These are phyloP conservation scores for Ettlia oleoabundans DNA, from an alignment of 139 green algal genomes.

Conservation along the genomic window DNA sequence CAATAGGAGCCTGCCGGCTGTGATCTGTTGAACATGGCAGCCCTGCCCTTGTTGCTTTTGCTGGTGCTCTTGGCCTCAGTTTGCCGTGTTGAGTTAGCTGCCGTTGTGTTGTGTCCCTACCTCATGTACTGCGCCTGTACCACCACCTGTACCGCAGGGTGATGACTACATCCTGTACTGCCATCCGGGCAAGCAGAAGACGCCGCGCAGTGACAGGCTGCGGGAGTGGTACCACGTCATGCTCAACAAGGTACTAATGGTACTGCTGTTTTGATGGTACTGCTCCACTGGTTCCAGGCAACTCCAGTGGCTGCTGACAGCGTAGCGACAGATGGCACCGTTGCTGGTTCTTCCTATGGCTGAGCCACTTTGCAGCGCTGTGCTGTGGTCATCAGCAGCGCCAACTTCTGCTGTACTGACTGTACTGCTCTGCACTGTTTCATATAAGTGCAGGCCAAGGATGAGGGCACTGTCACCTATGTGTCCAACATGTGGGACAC, in stretches of 20 bases:
- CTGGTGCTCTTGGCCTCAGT: too few relatives aligned
- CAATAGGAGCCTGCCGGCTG: too few relatives aligned
- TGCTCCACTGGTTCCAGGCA: too few relatives aligned
- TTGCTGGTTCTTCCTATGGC: too few relatives aligned
- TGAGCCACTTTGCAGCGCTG: not conserved
- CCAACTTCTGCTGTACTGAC: not conserved
- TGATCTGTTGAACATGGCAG: not conserved
- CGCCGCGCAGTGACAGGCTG: constrained; percentile 85
- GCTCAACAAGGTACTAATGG: constrained; percentile 64
- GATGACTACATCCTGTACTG: constrained; percentile 99
- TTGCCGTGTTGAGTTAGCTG: too few relatives aligned
- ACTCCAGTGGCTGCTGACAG: too few relatives aligned
- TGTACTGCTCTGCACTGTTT: constrained; percentile 1
- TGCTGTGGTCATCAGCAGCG: not conserved
- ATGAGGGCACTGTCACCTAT: constrained; percentile 79
- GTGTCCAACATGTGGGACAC: constrained; percentile 94
- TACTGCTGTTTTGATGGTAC: too few relatives aligned
- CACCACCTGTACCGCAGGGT: constrained; percentile 60
- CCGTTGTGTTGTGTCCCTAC: not conserved
- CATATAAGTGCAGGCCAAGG: constrained; percentile 44
- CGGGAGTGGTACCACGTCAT: constrained; percentile 96
- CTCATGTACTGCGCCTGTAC: not conserved
- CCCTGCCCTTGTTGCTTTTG: not conserved
- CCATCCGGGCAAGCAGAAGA: constrained; percentile 96
- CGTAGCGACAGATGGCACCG: too few relatives aligned